Percentiles rank a stretch among this genome's conserved stretches.
Evolutionary conservation across 345 rosid genomes (phyloP).

Genomic region (Camelina neglecta): DNA sequence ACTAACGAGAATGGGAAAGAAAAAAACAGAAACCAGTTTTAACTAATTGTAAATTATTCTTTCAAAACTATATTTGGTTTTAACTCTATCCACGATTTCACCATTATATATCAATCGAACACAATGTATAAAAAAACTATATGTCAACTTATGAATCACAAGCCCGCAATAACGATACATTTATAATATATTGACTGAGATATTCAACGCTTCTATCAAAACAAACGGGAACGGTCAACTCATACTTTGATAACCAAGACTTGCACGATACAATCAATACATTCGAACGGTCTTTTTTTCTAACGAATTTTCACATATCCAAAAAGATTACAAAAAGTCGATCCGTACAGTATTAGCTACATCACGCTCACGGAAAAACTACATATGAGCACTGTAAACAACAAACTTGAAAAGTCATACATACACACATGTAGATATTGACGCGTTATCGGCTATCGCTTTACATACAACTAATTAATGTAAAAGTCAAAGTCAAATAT

Average conservation of each 20-base stretch:
- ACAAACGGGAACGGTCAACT: background rate
- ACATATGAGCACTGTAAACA: background rate
- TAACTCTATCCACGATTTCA: background rate
- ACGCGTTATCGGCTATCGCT: constrained; percentile 29
- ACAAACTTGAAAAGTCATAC: constrained; percentile 5
- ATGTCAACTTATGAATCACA: constrained; percentile 3
- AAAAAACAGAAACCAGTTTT: background rate
- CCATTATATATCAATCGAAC: background rate
- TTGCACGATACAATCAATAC: constrained; percentile 3
- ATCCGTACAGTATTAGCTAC: background rate
- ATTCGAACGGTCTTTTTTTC: background rate
- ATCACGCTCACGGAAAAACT: background rate
- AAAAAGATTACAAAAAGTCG: background rate
- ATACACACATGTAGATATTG: background rate
- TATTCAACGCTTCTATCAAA: no score
- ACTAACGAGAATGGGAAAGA: background rate
- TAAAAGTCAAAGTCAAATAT: constrained; percentile 24
- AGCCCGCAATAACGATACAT: background rate
- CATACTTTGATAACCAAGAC: background rate
- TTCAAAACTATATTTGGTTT: background rate
- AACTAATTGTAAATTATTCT: background rate
- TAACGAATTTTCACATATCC: background rate
- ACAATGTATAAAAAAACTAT: background rate
- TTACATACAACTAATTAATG: background rate
- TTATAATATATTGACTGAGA: background rate